A percentile compares a stretch with the other conserved stretches of the same genome.
Conservation (phyloP, 129 eudicot species). For the Pulicaria dysenterica region DNA sequence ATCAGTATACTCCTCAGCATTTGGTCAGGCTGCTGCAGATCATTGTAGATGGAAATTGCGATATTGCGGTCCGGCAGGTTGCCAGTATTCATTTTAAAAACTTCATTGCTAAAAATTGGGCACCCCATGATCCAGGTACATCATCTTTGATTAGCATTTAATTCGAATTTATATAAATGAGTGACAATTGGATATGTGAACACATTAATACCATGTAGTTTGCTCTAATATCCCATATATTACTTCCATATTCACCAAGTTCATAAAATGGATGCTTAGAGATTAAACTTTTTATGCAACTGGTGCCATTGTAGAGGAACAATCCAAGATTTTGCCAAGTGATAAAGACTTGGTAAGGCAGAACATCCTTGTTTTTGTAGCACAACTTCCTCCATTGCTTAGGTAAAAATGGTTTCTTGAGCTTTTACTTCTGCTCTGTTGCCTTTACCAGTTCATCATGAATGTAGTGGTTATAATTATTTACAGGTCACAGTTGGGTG, state of each 20-base stretch:
- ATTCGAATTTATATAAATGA: neutral
- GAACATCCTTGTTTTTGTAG: constrained; percentile 73
- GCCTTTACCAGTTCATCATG: neutral
- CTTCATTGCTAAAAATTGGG: constrained; percentile 88
- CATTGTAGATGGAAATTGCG: constrained; percentile 80
- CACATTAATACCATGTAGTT: neutral
- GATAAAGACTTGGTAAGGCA: constrained; percentile 91
- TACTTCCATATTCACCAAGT: neutral
- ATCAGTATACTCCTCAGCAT: constrained; percentile 89
- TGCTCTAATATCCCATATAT: neutral
- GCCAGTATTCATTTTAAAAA: constrained; percentile 95
- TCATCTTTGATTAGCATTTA: neutral
- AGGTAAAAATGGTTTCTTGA: constrained; percentile 47
- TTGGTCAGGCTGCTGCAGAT: constrained; percentile 91
- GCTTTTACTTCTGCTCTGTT: neutral
- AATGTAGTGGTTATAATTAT: constrained; percentile 12
- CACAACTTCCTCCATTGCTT: constrained; percentile 75
- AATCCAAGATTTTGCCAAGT: constrained; percentile 65
- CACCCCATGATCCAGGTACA: constrained; percentile 74
- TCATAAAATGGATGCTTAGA: neutral
- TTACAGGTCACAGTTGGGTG: constrained; percentile 87
- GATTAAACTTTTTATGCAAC: neutral
- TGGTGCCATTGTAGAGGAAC: constrained; percentile 50
- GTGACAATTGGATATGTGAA: constrained; percentile 4
- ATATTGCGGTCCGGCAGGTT: constrained; percentile 77